Conservation (phyloP, 169 alveolate species). For the Babesia caballi region DNA sequence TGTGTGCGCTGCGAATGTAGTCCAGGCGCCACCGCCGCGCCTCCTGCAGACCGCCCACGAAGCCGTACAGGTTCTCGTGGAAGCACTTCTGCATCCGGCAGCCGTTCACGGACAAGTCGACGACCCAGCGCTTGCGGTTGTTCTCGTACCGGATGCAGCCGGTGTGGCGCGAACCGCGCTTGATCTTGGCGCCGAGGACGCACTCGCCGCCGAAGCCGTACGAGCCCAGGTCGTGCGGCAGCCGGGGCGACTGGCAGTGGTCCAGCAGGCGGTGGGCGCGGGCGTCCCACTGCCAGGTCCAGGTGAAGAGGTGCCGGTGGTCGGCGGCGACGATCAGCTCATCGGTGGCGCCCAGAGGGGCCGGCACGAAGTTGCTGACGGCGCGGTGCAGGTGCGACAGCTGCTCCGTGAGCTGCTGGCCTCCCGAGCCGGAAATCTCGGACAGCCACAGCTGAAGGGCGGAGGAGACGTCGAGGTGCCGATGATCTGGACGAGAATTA, state of each 20-base stretch:
- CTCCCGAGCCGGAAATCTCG: conserved; percentile 4
- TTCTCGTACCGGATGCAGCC: conserved; percentile 67
- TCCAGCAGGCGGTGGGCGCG: not conserved
- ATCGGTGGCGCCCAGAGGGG: conserved; percentile 4
- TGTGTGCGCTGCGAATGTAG: conserved; percentile 17
- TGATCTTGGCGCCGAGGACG: not conserved
- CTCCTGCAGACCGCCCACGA: conserved; percentile 60
- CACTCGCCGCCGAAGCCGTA: not conserved
- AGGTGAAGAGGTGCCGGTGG: conserved; percentile 2
- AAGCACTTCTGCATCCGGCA: conserved; percentile 63
- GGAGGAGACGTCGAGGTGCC: conserved; percentile 1
- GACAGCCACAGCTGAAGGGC: conserved; percentile 13
- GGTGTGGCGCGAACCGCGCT: conserved; percentile 31
- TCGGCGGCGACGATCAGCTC: conserved; percentile 23
- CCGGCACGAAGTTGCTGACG: conserved; percentile 10
- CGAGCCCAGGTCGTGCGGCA: not conserved
- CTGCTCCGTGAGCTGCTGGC: conserved; percentile 6
- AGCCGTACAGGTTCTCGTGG: conserved; percentile 61
- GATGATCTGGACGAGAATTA: not conserved
- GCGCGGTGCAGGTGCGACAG: conserved; percentile 20
- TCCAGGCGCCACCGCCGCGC: conserved; percentile 62
- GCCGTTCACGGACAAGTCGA: conserved; percentile 56
- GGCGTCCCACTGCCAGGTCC: conserved; percentile 37
- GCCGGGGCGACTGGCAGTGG: not conserved
- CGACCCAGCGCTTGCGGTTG: conserved; percentile 66